Conservation (phyloP, 805 yeast genomes). For the Suhomyces sp. region DNA sequence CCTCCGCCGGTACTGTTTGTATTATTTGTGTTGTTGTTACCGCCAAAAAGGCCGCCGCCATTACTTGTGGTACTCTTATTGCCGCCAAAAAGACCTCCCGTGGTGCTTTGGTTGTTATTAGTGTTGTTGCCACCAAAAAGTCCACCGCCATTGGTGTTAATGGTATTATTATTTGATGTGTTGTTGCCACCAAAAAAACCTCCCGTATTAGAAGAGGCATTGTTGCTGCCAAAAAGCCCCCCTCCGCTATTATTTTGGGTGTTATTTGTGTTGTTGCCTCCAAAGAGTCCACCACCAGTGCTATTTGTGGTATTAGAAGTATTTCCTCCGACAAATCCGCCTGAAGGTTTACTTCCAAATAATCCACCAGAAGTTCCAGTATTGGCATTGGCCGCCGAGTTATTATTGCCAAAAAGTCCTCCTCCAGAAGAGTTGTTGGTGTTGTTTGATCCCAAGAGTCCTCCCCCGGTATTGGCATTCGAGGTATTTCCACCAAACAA, state of each 20-base stretch:
- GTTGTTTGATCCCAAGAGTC: slow-evolving; percentile 11
- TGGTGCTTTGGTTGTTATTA: slow-evolving; percentile 3
- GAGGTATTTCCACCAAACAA: slow-evolving; percentile 27
- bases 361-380: slow-evolving; percentile 5
- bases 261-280: not conserved
- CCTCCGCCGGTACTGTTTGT: slow-evolving; percentile 8
- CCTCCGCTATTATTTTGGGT: not conserved
- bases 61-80: slow-evolving; percentile 6
- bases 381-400: not conserved
- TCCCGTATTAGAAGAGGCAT: slow-evolving; percentile 1
- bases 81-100: slow-evolving; percentile 11
- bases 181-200: slow-evolving; percentile 10
- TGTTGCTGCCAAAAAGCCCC: slow-evolving; percentile 9
- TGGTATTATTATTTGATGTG: slow-evolving; percentile 1
- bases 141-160: slow-evolving; percentile 4
- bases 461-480: slow-evolving; percentile 4
- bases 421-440: slow-evolving; percentile 11
- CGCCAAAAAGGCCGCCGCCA: slow-evolving; percentile 11
- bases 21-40: slow-evolving; percentile 8
- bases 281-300: slow-evolving; percentile 6
- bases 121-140: slow-evolving; percentile 11
- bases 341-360: slow-evolving; percentile 2
- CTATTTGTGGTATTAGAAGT: not conserved
- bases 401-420: slow-evolving; percentile 30
- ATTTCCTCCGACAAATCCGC: slow-evolving; percentile 7